Conservation (phyloP, 768 basidiomycete species). For the Mycena indigotica region DNA sequence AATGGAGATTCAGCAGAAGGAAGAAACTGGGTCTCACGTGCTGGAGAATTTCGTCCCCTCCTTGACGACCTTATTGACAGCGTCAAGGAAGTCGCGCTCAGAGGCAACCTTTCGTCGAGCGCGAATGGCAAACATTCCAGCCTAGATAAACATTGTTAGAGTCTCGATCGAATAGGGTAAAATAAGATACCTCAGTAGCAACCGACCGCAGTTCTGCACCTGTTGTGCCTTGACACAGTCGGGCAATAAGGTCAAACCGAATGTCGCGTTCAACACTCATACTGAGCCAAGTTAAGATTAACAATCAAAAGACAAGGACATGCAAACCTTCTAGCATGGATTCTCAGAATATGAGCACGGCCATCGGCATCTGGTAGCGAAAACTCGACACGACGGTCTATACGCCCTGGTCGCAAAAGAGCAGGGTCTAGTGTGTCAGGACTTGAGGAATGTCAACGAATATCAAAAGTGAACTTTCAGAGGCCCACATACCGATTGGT, state of each 20-base stretch:
- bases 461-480: slow-evolving; percentile 4
- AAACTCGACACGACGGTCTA: slow-evolving; percentile 98
- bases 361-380: slow-evolving; percentile 93
- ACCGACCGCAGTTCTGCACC: slow-evolving; percentile 98
- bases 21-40: slow-evolving; percentile 64
- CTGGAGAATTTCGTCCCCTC: slow-evolving; percentile 98
- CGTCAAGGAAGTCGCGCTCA: slow-evolving; percentile 95
- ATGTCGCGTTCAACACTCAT: slow-evolving; percentile 98
- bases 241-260: slow-evolving; percentile 95
- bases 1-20: slow-evolving; percentile 12
- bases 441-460: slow-evolving; percentile 55
- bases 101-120: slow-evolving; percentile 95
- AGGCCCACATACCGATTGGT: slow-evolving; percentile 83
- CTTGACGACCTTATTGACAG: slow-evolving; percentile 97
- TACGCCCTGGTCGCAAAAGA: slow-evolving; percentile 89
- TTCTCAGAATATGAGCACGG: slow-evolving; percentile 93
- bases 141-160: slow-evolving; percentile 49
- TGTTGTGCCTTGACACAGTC: slow-evolving; percentile 96
- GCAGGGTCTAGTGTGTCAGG: slow-evolving; percentile 99
- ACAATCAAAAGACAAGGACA: background rate
- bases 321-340: slow-evolving; percentile 88
- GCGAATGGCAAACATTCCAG: slow-evolving; percentile 99
- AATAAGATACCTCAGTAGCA: slow-evolving; percentile 81
- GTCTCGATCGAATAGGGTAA: background rate
- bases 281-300: slow-evolving; percentile 42